Percentiles rank a stretch among this genome's conserved stretches.
Evolutionary conservation across 768 basidiomycete species (phyloP).

Genomic region (Amanita phalloides): DNA sequence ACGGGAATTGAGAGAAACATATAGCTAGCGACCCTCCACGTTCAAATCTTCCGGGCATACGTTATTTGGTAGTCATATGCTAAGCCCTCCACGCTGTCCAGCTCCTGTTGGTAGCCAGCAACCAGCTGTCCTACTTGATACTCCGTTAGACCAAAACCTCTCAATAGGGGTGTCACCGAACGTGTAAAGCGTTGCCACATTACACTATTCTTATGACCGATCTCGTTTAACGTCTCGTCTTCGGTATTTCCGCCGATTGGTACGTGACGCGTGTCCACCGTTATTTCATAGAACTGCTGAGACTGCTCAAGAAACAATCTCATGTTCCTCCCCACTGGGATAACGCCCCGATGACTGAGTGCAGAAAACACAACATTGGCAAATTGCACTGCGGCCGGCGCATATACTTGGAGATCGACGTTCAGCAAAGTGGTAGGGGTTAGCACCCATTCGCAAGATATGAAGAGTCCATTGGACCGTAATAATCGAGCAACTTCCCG

Average conservation of each 20-base stretch:
- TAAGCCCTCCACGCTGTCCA: constrained; percentile 35
- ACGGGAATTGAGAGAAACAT: background rate
- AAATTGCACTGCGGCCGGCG: constrained; percentile 29
- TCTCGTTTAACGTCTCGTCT: constrained; percentile 18
- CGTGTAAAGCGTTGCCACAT: constrained; percentile 32
- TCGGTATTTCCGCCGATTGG: constrained; percentile 49
- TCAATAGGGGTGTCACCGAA: constrained; percentile 38
- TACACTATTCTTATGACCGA: constrained; percentile 33
- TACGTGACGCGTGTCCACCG: constrained; percentile 23
- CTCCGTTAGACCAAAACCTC: constrained; percentile 24
- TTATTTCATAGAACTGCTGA: constrained; percentile 31
- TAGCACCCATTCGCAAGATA: constrained; percentile 52
- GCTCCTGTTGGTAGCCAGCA: constrained; percentile 32
- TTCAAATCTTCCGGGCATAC: constrained; percentile 23
- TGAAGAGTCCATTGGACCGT: constrained; percentile 59
- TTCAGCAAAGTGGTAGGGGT: constrained; percentile 27
- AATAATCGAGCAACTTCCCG: constrained; percentile 54
- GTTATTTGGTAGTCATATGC: constrained; percentile 39
- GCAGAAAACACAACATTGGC: constrained; percentile 26
- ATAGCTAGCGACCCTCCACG: background rate
- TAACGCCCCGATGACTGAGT: constrained; percentile 13
- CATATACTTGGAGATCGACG: constrained; percentile 17
- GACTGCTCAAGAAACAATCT: constrained; percentile 24
- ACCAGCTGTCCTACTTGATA: constrained; percentile 28
- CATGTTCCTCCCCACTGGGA: constrained; percentile 13